Evolutionary conservation across 2,329 filamentous ascomycete genomes (phyloP).

Genomic region (Thielaviopsis musarum): DNA sequence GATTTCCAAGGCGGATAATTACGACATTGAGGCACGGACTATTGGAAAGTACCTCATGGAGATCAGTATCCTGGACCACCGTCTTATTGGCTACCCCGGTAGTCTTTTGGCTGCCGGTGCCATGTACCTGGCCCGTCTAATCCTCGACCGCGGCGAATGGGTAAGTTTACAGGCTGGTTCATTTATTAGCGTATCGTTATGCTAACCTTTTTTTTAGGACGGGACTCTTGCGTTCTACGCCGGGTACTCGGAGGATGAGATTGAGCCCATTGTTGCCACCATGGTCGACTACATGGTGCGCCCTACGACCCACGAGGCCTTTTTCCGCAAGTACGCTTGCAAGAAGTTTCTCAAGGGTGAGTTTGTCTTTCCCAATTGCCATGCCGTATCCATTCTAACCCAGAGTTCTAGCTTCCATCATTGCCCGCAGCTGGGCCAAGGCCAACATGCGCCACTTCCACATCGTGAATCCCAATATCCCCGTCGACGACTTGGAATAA

Average conservation of each 20-base stretch:
- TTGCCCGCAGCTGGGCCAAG: constrained; percentile 61
- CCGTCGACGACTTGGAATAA: constrained; percentile 30
- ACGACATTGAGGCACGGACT: constrained; percentile 94
- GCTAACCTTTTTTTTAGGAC: constrained; percentile 36
- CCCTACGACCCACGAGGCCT: constrained; percentile 84
- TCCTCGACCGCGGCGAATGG: constrained; percentile 84
- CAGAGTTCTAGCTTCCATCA: constrained; percentile 7
- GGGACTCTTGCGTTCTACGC: constrained; percentile 77
- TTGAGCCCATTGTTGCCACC: constrained; percentile 76
- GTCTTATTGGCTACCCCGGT: constrained; percentile 77
- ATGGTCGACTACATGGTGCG: constrained; percentile 95
- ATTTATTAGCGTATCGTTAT: constrained; percentile 6
- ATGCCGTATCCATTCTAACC: not conserved
- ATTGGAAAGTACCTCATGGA: constrained; percentile 96
- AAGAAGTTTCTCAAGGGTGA: constrained; percentile 98
- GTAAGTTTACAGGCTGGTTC: constrained; percentile 32
- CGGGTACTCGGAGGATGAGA: constrained; percentile 83
- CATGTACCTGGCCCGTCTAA: constrained; percentile 87
- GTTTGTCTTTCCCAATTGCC: constrained; percentile 15
- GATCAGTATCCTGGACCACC: constrained; percentile 87
- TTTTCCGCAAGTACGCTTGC: constrained; percentile 99
- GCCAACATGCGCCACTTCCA: constrained; percentile 46
- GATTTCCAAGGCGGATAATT: constrained; percentile 98
- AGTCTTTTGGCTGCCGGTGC: constrained; percentile 82
- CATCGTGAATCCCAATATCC: constrained; percentile 31